Percentiles rank a stretch among this genome's conserved stretches.
Conservation (phyloP, 306 rosid species). For the Hippophae gyantsensis region DNA sequence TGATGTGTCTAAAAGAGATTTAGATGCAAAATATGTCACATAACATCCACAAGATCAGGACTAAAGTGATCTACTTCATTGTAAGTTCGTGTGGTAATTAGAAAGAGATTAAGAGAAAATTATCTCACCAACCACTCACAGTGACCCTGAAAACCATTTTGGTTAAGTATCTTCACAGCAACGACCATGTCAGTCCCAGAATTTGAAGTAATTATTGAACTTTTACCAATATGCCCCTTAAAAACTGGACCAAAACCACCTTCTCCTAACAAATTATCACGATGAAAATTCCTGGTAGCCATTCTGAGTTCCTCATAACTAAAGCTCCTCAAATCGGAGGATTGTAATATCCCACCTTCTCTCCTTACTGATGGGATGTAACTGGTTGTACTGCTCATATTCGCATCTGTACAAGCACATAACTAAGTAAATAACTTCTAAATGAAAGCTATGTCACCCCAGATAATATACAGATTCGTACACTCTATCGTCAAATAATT, state of each 20-base stretch:
- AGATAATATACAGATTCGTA: background rate
- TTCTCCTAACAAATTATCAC: constrained; percentile 46
- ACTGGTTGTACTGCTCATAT: constrained; percentile 27
- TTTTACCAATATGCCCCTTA: constrained; percentile 45
- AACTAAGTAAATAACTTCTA: constrained; percentile 5
- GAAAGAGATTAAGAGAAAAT: background rate
- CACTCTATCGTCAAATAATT: background rate
- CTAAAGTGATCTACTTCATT: background rate
- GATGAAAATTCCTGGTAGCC: constrained; percentile 44
- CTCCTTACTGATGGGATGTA: constrained; percentile 31
- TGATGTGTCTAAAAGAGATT: no score
- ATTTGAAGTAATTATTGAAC: constrained; percentile 32
- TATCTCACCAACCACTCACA: constrained; percentile 46
- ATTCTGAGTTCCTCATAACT: constrained; percentile 28
- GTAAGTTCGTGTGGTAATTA: background rate
- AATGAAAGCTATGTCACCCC: background rate
- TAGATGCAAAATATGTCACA: no score
- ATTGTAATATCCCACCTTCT: constrained; percentile 43
- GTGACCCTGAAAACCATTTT: constrained; percentile 43
- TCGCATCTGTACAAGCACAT: background rate
- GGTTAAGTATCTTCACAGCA: constrained; percentile 42
- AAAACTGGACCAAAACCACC: constrained; percentile 48
- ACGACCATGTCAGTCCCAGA: constrained; percentile 43
- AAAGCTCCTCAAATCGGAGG: constrained; percentile 38
- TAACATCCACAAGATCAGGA: no score